Percentiles rank a stretch among this genome's conserved stretches.
phyloP scores from a whole-genome alignment of 805 yeast species.

The Lachancea dasiensis region DNA sequence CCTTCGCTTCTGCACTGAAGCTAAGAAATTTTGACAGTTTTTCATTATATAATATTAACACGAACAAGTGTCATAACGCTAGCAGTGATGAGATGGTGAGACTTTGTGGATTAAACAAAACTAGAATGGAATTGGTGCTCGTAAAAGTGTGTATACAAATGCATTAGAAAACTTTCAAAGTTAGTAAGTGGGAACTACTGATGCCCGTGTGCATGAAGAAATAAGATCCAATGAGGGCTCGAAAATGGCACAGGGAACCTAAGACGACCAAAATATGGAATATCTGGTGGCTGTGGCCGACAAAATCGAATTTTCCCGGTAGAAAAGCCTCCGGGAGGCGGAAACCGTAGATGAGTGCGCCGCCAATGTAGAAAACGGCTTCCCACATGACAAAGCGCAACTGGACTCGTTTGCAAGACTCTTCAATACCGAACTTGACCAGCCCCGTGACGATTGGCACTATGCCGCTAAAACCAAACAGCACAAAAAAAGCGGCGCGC shows the following conservation, averaged over 20 bases:
- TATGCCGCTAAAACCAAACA: conserved; percentile 70
- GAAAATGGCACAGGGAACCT: conserved; percentile 72
- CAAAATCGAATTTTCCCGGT: conserved; percentile 60
- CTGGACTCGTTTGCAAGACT: conserved; percentile 47
- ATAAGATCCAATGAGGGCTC: conserved; percentile 58
- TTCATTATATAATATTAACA: too few species aligned
- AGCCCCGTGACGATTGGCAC: conserved; percentile 61
- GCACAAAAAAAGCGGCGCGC: conserved; percentile 70
- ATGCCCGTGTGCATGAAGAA: conserved; percentile 30
- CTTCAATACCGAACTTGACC: conserved; percentile 43
- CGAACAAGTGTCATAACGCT: too few species aligned
- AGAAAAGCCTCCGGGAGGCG: conserved; percentile 64
- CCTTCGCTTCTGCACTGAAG: too few species aligned
- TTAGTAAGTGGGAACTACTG: conserved; percentile 7
- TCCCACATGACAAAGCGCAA: conserved; percentile 60
- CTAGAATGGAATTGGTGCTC: too few species aligned
- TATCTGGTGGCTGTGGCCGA: conserved; percentile 80
- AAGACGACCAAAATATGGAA: conserved; percentile 73
- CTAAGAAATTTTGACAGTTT: too few species aligned
- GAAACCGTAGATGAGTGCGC: conserved; percentile 73
- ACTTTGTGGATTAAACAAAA: too few species aligned
- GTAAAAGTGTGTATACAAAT: not conserved
- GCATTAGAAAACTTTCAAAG: not conserved
- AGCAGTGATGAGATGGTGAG: too few species aligned
- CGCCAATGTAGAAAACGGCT: conserved; percentile 66